These are phyloP conservation scores for Yamadazyma philogaea DNA, from an alignment of 805 yeast genomes.

Conservation along the genomic window DNA sequence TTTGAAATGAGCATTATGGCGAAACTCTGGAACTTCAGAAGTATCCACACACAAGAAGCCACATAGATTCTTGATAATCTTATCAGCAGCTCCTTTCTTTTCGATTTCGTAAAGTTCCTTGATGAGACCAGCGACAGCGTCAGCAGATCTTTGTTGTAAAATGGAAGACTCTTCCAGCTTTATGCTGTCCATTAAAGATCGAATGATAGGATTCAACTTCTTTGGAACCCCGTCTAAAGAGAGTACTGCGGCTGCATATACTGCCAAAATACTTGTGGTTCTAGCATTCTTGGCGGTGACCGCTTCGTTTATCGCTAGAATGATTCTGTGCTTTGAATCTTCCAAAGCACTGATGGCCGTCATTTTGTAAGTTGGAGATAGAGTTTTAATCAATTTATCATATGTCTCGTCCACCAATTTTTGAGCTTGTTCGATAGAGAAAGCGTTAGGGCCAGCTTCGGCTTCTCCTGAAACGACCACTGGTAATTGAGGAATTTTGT, in stretches of 20 bases:
- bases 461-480: conserved; percentile 90
- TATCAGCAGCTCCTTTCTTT: conserved; percentile 77
- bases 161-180: conserved; percentile 66
- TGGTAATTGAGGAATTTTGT: conserved; percentile 77
- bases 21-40: conserved; percentile 90
- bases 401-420: conserved; percentile 61
- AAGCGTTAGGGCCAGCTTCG: conserved; percentile 93
- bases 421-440: conserved; percentile 74
- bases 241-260: conserved; percentile 72
- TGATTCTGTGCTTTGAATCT: conserved; percentile 70
- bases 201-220: conserved; percentile 83
- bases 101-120: conserved; percentile 51
- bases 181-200: conserved; percentile 88
- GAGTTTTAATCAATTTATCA: conserved; percentile 56
- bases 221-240: conserved; percentile 68
- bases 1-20: conserved; percentile 53
- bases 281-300: conserved; percentile 48
- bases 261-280: conserved; percentile 61
- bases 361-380: conserved; percentile 70
- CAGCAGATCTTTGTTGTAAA: conserved; percentile 71
- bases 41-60: conserved; percentile 95
- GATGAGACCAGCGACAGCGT: conserved; percentile 63
- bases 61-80: conserved; percentile 84
- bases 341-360: conserved; percentile 69
- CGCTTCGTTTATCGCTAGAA: conserved; percentile 67